These are phyloP conservation scores for Rusavskia elegans DNA, from an alignment of 495 filamentous ascomycete species.

Conservation along the genomic window DNA sequence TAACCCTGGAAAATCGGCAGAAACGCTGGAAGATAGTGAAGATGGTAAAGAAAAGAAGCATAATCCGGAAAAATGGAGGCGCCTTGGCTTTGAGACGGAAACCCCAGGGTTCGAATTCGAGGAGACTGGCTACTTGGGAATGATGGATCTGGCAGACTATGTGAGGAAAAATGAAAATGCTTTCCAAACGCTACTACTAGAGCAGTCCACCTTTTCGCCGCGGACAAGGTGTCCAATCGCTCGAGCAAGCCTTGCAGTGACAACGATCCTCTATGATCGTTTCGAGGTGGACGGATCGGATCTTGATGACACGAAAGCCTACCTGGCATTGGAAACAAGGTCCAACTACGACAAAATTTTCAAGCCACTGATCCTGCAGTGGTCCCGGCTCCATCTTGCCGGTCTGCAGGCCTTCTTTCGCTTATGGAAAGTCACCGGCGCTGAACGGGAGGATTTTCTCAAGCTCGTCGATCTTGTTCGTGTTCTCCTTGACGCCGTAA, in stretches of 20 bases:
- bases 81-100: slow-evolving; percentile 85
- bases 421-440: slow-evolving; percentile 79
- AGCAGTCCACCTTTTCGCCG: slow-evolving; percentile 62
- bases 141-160: slow-evolving; percentile 96
- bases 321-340: slow-evolving; percentile 59
- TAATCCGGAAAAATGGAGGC: slow-evolving; percentile 85
- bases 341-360: slow-evolving; percentile 76
- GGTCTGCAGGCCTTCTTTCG: slow-evolving; percentile 82
- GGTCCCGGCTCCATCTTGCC: slow-evolving; percentile 85
- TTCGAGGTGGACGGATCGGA: slow-evolving; percentile 88
- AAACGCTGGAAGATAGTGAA: slow-evolving; percentile 19
- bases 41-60: slow-evolving; percentile 45
- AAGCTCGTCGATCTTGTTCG: slow-evolving; percentile 83
- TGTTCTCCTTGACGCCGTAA: slow-evolving; percentile 81
- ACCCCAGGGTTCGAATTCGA: slow-evolving; percentile 75
- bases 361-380: slow-evolving; percentile 77
- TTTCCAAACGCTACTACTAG: slow-evolving; percentile 80
- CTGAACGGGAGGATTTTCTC: slow-evolving; percentile 70
- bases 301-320: slow-evolving; percentile 62
- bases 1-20: slow-evolving; percentile 40
- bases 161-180: slow-evolving; percentile 78
- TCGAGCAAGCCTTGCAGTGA: slow-evolving; percentile 73
- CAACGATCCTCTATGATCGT: slow-evolving; percentile 79
- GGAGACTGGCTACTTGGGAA: slow-evolving; percentile 72
- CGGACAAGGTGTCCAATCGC: slow-evolving; percentile 77